A percentile compares a stretch with the other conserved stretches of the same genome.
Evolutionary conservation across 805 yeast genomes (phyloP).

Genomic region (Maudiozyma barnettii): DNA sequence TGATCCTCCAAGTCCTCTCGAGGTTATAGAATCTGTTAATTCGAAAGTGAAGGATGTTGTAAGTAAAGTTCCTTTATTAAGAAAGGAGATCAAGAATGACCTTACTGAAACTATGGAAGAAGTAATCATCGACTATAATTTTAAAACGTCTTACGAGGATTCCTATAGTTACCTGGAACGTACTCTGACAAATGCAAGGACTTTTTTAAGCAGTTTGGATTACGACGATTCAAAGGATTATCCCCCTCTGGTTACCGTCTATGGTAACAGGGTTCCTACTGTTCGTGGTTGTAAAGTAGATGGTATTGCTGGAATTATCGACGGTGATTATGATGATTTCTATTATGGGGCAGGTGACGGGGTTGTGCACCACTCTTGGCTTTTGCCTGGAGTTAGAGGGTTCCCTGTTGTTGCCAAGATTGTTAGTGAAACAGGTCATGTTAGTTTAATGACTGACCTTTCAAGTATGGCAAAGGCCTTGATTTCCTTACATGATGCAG

Average conservation of each 20-base stretch:
- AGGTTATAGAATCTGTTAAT: slow-evolving; percentile 1
- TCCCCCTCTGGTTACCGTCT: slow-evolving; percentile 79
- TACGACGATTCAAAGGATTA: slow-evolving; percentile 45
- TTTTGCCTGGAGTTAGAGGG: slow-evolving; percentile 69
- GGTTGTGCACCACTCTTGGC: slow-evolving; percentile 73
- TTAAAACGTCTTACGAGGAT: slow-evolving; percentile 35
- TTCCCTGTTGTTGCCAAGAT: slow-evolving; percentile 65
- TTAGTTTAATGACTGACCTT: slow-evolving; percentile 66
- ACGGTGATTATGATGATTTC: slow-evolving; percentile 68
- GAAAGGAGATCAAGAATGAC: slow-evolving; percentile 3
- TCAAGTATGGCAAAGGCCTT: slow-evolving; percentile 65
- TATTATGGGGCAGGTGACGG: slow-evolving; percentile 91
- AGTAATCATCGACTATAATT: slow-evolving; percentile 11
- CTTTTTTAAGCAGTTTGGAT: slow-evolving; percentile 47
- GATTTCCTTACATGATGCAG: slow-evolving; percentile 51
- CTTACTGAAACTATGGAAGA: slow-evolving; percentile 1
- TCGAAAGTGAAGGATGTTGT: slow-evolving; percentile 7
- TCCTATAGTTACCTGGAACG: slow-evolving; percentile 55
- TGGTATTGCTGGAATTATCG: slow-evolving; percentile 49
- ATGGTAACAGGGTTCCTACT: slow-evolving; percentile 76
- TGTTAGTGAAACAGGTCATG: slow-evolving; percentile 63
- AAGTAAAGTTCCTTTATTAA: slow-evolving; percentile 8
- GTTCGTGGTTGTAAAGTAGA: slow-evolving; percentile 69
- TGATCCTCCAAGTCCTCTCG: not conserved
- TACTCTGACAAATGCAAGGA: slow-evolving; percentile 50